Base-by-base conservation (phyloP, 2,329 filamentous ascomycete species). In the Monosporascus sp. region DNA sequence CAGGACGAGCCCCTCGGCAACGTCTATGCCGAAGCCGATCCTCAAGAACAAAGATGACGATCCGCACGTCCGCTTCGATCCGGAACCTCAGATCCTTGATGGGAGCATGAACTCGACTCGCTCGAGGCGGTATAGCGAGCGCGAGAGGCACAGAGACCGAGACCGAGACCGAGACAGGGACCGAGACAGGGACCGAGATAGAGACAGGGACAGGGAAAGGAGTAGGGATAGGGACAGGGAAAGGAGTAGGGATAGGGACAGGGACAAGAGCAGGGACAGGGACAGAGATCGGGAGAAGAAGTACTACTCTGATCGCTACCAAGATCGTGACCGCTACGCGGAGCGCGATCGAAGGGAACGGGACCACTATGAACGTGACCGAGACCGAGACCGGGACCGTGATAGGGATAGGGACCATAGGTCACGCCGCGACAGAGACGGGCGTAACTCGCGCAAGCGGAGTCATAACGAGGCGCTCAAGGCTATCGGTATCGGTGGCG, bases 21-120 rank as follows among this genome's bases (percentile, higher is more conserved):
- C 68, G 2, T 68, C 72, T 0, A 66, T 62, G 53, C 81, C 81
- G 2, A 84, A 82, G 60, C 77, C 80, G 5, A 84, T 84, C n/a
- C 70, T 84, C 18, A 84, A 84, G 70, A 84, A 84, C 63, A 78
- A 75, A 60, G 81, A 82, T 55, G 76, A 77, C 47, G 78, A 84
- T 55, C 65, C 67, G 5, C 78, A 78, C 46, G 79, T 84, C 5
- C 75, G 76, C 4, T 82, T 82, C 54, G 75, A 78, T 38, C 72
- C 74, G 1, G 73, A 78, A 37, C 67, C 67, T 17, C 62, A 68
- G 46, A 55, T 68, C 11, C 58, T 68, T 5, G 57, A 67, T 38
- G 63, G 60, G 61, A 65, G 17, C 65, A 74, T 51, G 72, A 81
- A 63, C 63, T 81, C 54, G 59, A 63, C 37, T 3, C 56, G 63